phyloP scores from a whole-genome alignment of 2,329 filamentous ascomycete genomes.

The Sordariomycetes sp. region DNA sequence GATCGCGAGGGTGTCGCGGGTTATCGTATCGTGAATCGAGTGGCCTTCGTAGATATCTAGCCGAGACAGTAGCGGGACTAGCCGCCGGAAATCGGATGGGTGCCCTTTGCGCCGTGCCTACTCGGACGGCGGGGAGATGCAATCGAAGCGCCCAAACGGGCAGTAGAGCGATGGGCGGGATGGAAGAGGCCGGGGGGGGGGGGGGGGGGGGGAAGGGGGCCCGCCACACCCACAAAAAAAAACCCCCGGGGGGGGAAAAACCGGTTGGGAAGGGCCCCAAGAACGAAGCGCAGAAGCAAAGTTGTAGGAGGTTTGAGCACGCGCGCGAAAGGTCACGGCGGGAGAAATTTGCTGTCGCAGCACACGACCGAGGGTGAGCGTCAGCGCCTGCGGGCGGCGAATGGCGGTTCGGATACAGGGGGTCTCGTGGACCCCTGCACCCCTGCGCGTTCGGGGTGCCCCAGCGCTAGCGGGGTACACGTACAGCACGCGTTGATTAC shows the following conservation, averaged over 20 bases:
- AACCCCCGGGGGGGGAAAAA: too few species aligned
- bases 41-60: background rate
- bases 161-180: background rate
- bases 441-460: background rate
- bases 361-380: background rate
- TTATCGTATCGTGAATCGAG: background rate
- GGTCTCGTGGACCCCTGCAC: background rate
- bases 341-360: background rate
- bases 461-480: background rate
- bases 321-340: background rate
- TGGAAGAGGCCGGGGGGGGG: background rate
- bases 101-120: background rate
- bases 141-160: background rate
- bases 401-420: background rate
- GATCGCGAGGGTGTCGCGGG: background rate
- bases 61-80: background rate
- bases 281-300: background rate
- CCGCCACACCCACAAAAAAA: too few species aligned
- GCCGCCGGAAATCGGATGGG: background rate
- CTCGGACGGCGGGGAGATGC: background rate
- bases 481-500: background rate
- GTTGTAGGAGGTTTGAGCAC: background rate
- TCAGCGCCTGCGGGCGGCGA: background rate
- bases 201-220: background rate
- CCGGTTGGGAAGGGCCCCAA: background rate